Evolutionary conservation across 176 grass and related monocot genomes (phyloP), one percentile per base, ranked within the genome.

Genomic region (Hsuehochloa calcarea): DNA sequence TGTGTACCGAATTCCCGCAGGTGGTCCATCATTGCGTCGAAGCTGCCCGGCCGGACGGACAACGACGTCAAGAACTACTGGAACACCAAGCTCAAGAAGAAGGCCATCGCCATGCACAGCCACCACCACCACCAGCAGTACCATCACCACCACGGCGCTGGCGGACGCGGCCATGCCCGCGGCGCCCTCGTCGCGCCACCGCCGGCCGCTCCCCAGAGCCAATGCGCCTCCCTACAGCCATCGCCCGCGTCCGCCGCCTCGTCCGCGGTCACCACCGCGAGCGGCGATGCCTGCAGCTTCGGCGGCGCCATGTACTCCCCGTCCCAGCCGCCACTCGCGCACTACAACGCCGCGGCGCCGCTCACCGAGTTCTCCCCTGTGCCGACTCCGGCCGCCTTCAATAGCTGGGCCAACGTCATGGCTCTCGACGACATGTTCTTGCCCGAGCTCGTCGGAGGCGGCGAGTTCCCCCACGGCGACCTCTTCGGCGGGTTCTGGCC

Each of bases 71-170:
- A 97, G 83, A 97, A 97, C 81, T 93, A 97, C 81, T 97, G 95
- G 95, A 97, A 97, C 85, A 97, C 92, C 79, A 97, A 97, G 75
- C 89, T 97, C 68, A 97, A 97, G 91, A 97, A 97, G 79, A 97
- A 97, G 90, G 70, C 76, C 16, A 25, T 83, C 29, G 68, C 75
- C 85, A 84, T 90, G 80, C 79, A 83, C 31, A 34, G 31, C 31
- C 31, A 34, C 2, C 79, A 45, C 0, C 78, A 72, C 0, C 74
- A 71, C 11, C 11, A 78, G 11, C 6, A 72, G 1, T n/a, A 80
- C 27, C 1, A 20, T 23, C 10, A 46, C n/a, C 44, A 72, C 8
- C 45, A 35, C 1, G 5, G 10, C 14, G 17, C 5, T 0, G 72
- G 31, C n/a, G 14, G 44, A 25, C 71, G 72, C 40, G 67, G 26